Percentiles rank a stretch among this genome's conserved stretches.
Conservation (phyloP, 2,329 filamentous ascomycete genomes). For the Colletotrichum incanum region DNA sequence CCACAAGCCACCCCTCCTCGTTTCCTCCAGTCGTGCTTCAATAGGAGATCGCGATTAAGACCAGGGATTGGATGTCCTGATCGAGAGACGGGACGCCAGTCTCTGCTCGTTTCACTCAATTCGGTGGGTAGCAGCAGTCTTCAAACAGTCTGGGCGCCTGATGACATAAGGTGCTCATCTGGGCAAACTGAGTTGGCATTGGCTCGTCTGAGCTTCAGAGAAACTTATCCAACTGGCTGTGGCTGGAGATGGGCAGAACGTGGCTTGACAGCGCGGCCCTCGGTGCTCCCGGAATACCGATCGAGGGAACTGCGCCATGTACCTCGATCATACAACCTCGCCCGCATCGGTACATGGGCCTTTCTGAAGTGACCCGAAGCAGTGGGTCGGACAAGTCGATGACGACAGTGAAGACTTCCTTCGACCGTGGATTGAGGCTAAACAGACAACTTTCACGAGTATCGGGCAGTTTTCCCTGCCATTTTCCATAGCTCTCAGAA, state of each 20-base stretch:
- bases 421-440: conserved; percentile 21
- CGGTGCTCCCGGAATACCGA: conserved; percentile 38
- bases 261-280: conserved; percentile 27
- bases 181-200: background rate
- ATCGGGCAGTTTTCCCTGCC: background rate
- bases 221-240: background rate
- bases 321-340: conserved; percentile 30
- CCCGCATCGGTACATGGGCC: conserved; percentile 25
- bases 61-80: conserved; percentile 25
- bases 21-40: conserved; percentile 14
- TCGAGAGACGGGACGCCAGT: conserved; percentile 27
- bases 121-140: conserved; percentile 5
- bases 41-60: conserved; percentile 29
- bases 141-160: background rate
- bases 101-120: conserved; percentile 37
- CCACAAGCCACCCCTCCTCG: conserved; percentile 15
- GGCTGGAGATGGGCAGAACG: background rate
- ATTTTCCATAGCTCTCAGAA: background rate
- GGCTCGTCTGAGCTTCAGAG: background rate
- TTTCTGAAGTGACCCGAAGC: background rate
- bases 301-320: conserved; percentile 19
- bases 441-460: conserved; percentile 1
- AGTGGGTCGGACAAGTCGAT: conserved; percentile 35
- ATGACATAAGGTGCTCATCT: background rate
- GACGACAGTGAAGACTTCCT: conserved; percentile 39